phyloP scores from a whole-genome alignment of 177 flowering plant genomes.

The Vitis hybrid region DNA sequence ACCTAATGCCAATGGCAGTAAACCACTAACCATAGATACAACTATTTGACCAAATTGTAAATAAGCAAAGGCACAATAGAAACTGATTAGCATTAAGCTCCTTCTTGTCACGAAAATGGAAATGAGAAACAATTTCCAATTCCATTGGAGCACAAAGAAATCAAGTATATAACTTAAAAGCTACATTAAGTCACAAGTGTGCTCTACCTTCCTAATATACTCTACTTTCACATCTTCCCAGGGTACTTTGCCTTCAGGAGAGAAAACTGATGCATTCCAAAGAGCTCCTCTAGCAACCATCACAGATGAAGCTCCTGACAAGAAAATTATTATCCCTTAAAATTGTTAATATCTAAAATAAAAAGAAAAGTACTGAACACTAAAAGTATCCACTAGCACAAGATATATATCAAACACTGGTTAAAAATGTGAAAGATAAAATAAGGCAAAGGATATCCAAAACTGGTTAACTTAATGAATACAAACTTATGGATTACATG shows the following conservation, averaged over 20 bases:
- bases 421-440: no score
- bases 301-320: slow-evolving; percentile 77
- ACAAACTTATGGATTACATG: no score
- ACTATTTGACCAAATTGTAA: not conserved
- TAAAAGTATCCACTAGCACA: not conserved
- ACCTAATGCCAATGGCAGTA: not conserved
- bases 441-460: no score
- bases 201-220: slow-evolving; percentile 73
- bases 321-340: not conserved
- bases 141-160: not conserved
- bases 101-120: slow-evolving; percentile 1
- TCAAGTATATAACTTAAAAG: not conserved
- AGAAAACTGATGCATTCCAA: slow-evolving; percentile 95
- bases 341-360: not conserved
- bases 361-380: not conserved
- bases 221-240: slow-evolving; percentile 84
- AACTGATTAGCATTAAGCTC: not conserved
- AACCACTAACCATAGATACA: not conserved
- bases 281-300: slow-evolving; percentile 97
- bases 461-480: no score
- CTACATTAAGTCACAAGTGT: no score
- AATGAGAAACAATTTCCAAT: not conserved
- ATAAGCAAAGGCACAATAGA: not conserved
- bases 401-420: no score
- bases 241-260: slow-evolving; percentile 55